These are phyloP conservation scores for Gynostemma pentaphyllum DNA, from an alignment of 306 rosid genomes.

Conservation along the genomic window DNA sequence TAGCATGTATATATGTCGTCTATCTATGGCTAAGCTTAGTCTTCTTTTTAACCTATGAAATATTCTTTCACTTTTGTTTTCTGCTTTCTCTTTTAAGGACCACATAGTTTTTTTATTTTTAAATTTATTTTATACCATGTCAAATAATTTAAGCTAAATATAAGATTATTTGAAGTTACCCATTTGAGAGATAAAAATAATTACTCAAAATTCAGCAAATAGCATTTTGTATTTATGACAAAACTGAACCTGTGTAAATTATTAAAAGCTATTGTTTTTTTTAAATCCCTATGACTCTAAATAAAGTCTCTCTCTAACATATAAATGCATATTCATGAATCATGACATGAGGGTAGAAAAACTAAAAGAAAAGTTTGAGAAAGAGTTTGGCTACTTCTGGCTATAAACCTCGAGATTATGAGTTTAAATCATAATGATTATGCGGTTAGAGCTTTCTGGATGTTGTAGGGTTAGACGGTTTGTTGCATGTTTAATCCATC, in stretches of 20 bases:
- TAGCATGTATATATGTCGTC: not conserved
- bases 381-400: not conserved
- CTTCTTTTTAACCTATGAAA: conserved; percentile 10
- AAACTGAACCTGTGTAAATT: not conserved
- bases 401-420: too few species aligned
- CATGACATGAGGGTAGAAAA: too few species aligned
- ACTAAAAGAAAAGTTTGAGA: not conserved
- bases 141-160: conserved; percentile 5
- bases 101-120: conserved; percentile 22
- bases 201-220: not conserved
- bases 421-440: too few species aligned
- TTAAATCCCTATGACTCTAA: not conserved
- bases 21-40: conserved; percentile 1
- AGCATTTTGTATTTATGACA: too few species aligned
- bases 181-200: not conserved
- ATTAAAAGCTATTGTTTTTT: not conserved
- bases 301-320: not conserved
- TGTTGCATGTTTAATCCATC: too few species aligned
- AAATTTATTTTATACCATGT: conserved; percentile 6
- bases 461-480: too few species aligned
- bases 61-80: conserved; percentile 26
- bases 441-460: conserved; percentile 1
- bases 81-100: conserved; percentile 34
- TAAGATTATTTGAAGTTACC: not conserved
- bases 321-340: not conserved